Percentiles rank a stretch among this genome's conserved stretches.
phyloP scores from a whole-genome alignment of 768 basidiomycete genomes.

The Suillus alpinus region DNA sequence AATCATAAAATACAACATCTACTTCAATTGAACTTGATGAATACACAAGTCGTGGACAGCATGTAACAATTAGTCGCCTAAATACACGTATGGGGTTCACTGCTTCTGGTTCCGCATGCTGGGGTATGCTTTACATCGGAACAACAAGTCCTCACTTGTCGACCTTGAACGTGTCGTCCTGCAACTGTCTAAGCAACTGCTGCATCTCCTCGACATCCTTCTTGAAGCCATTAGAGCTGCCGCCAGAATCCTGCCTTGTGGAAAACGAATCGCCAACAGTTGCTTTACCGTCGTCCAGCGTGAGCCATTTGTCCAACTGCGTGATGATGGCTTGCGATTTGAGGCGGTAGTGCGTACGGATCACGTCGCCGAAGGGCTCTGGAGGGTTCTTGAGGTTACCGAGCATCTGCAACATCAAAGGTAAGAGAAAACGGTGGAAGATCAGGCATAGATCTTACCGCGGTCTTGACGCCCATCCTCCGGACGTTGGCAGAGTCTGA shows the following conservation, averaged over 20 bases:
- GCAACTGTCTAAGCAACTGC: constrained; percentile 47
- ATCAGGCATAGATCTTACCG: constrained; percentile 44
- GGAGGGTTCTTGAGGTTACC: constrained; percentile 79
- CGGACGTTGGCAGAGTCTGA: constrained; percentile 90
- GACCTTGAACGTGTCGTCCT: constrained; percentile 25
- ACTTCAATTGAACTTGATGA: not conserved
- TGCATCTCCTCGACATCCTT: constrained; percentile 76
- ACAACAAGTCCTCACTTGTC: not conserved
- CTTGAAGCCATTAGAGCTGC: constrained; percentile 58
- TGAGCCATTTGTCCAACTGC: constrained; percentile 81
- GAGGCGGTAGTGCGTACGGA: constrained; percentile 87
- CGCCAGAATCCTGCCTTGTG: constrained; percentile 35
- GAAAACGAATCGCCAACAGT: constrained; percentile 55
- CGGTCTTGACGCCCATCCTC: constrained; percentile 87
- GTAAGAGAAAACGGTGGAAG: not conserved
- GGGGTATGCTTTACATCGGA: not conserved
- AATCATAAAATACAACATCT: not conserved
- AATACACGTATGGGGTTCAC: not conserved
- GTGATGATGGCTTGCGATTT: constrained; percentile 68
- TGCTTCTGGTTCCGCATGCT: not conserved
- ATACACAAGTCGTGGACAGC: not conserved
- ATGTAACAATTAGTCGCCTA: not conserved
- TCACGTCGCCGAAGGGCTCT: constrained; percentile 82
- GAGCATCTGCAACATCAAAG: constrained; percentile 59
- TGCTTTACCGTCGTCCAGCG: constrained; percentile 67